These are phyloP conservation scores for Domatiomyces catenatus DNA, from an alignment of 2,329 filamentous ascomycete species.

Conservation along the genomic window DNA sequence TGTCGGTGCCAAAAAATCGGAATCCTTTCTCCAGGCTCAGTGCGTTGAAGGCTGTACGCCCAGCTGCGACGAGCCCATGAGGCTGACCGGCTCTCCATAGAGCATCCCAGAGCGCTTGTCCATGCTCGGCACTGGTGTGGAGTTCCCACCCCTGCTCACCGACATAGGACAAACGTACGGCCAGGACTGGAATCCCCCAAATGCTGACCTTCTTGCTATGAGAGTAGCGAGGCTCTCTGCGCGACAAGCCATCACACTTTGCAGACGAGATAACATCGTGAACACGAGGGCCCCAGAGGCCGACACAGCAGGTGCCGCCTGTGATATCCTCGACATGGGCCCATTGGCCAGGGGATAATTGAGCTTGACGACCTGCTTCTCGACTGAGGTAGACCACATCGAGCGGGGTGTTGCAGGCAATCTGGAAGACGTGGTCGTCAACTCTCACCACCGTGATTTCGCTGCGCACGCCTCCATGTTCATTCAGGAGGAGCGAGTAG, in stretches of 20 bases:
- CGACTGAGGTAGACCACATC: constrained; percentile 40
- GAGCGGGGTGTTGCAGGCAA: constrained; percentile 41
- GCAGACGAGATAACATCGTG: constrained; percentile 35
- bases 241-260: constrained; percentile 22
- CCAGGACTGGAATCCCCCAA: constrained; percentile 41
- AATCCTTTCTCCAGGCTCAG: constrained; percentile 46
- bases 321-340: constrained; percentile 45
- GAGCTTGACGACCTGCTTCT: constrained; percentile 36
- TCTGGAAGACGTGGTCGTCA: constrained; percentile 31
- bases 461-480: constrained; percentile 38
- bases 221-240: constrained; percentile 27
- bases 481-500: constrained; percentile 42
- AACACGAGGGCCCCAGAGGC: constrained; percentile 46
- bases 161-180: constrained; percentile 43
- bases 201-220: constrained; percentile 35
- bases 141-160: constrained; percentile 50
- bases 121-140: constrained; percentile 44
- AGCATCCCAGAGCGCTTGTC: constrained; percentile 43
- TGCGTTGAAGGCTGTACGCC: constrained; percentile 42
- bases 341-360: constrained; percentile 27
- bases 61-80: constrained; percentile 43
- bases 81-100: constrained; percentile 40
- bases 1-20: constrained; percentile 41
- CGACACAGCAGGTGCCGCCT: constrained; percentile 44
- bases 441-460: constrained; percentile 44